Base-by-base conservation (phyloP, 352 stramenopile species). In the Phytophthora pini region DNA sequence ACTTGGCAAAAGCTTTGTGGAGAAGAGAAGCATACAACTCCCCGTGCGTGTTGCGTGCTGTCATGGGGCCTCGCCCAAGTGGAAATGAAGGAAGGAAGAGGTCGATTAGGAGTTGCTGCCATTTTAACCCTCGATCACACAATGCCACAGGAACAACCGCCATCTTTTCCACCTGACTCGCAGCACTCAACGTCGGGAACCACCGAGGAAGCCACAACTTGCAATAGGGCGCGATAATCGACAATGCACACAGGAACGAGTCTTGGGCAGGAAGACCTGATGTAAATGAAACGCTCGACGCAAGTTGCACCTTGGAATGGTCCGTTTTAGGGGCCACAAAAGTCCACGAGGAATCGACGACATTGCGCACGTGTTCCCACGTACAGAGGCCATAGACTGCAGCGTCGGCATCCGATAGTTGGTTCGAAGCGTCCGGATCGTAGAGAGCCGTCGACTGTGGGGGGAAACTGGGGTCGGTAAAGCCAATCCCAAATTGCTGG, bases 1-100 rank as follows among this genome's bases (percentile, higher is more conserved):
- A 40, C 36, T 91, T 91, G 5, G 76, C 82, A 13, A 73, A 79
- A n/a, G 80, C 80, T 46, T 91, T 91, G 17, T 89, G 76, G 0
- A 91, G 60, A 4, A 88, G 39, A 20, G 71, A 56, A 1, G 69
- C 39, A 15, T 74, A 89, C 4, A 77, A 32, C 27, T 87, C 76
- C 2, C 76, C 74, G 32, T 59, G 38, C 2, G 17, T 5, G 15
- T 60, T 66, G 26, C 56, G 72, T 12, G 65, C 40, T 10, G 56
- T 44, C 60, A 84, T 62, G 5, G 82, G 24, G 4, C 79, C 74
- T 40, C 39, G 49, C 36, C 72, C 68, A 29, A 80, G 41, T 12
- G 72, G 59, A 32, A 90, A 77, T 0, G 59, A 51, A 39, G 80
- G 82, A 1, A 79, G 34, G 34, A 79, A 84, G 13, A 87, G 39